Evolutionary conservation across 306 rosid species (phyloP).

Genomic region (Castanopsis chinensis): DNA sequence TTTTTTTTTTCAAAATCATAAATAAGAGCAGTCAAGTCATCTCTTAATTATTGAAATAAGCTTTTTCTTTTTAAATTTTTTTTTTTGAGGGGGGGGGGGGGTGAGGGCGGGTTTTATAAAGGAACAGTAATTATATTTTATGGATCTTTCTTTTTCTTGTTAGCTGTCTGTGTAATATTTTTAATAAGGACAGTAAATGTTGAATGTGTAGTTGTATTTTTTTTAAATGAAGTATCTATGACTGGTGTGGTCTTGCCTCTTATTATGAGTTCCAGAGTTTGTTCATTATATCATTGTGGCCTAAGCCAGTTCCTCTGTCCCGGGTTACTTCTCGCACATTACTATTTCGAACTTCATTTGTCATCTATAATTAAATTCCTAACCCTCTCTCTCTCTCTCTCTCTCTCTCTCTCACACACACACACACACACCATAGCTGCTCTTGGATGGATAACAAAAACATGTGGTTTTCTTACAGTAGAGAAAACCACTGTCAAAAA

Average conservation of each 20-base stretch:
- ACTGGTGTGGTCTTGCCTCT: neutral
- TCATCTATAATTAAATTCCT: too few relatives aligned
- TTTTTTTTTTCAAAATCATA: constrained; percentile 17
- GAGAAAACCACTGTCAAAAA: neutral
- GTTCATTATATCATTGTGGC: constrained; percentile 5
- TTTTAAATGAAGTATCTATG: neutral
- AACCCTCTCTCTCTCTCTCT: neutral
- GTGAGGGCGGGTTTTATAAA: neutral
- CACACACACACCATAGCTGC: neutral
- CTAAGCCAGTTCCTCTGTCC: neutral
- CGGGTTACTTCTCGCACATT: neutral
- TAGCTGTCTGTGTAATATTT: neutral
- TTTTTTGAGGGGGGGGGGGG: neutral
- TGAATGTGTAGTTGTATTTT: neutral
- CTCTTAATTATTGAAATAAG: constrained; percentile 11
- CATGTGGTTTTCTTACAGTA: neutral
- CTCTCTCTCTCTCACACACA: neutral
- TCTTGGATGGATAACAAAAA: neutral
- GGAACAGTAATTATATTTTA: neutral
- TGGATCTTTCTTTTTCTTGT: neutral
- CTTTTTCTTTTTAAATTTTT: neutral
- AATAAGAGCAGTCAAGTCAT: neutral
- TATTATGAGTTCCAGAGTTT: neutral
- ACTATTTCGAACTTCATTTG: neutral
- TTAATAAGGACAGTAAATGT: neutral